Conservation (phyloP, 371 early-diverging fungal genomes). For the Syncephalastrum monosporum region DNA sequence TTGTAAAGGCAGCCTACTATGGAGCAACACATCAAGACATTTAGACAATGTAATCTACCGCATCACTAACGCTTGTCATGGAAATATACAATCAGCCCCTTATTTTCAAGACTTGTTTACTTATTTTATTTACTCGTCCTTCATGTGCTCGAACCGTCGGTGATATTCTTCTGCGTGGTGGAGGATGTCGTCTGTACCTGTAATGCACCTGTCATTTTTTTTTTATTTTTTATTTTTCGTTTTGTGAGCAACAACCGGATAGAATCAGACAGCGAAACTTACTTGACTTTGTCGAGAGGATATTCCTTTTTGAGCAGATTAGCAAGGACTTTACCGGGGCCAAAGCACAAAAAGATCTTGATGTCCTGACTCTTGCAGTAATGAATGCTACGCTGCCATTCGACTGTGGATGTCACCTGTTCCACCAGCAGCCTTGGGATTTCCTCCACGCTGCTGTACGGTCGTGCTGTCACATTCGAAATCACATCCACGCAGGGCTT, state of each 20-base stretch:
- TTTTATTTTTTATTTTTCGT: not conserved
- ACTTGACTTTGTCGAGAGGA: conserved; percentile 71
- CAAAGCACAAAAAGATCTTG: conserved; percentile 81
- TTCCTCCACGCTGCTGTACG: conserved; percentile 55
- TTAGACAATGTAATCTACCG: too few species aligned
- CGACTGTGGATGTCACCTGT: conserved; percentile 85
- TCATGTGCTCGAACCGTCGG: conserved; percentile 8
- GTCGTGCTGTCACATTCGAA: conserved; percentile 88
- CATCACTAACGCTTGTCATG: too few species aligned
- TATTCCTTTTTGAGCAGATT: conserved; percentile 89
- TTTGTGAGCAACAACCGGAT: not conserved
- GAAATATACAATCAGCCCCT: too few species aligned
- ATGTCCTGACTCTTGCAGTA: conserved; percentile 78
- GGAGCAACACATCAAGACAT: too few species aligned
- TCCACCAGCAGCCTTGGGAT: conserved; percentile 70
- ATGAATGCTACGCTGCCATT: conserved; percentile 85
- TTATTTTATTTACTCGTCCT: not conserved
- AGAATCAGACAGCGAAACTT: conserved; percentile 1
- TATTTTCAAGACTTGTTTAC: too few species aligned
- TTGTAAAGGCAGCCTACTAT: too few species aligned
- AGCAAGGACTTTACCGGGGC: conserved; percentile 86
- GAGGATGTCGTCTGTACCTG: conserved; percentile 47
- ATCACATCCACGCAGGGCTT: conserved; percentile 75
- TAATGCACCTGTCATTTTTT: conserved; percentile 26
- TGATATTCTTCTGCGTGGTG: conserved; percentile 35